Base-by-base conservation (phyloP, 2,329 filamentous ascomycete species). In the Ascochyta lentis region DNA sequence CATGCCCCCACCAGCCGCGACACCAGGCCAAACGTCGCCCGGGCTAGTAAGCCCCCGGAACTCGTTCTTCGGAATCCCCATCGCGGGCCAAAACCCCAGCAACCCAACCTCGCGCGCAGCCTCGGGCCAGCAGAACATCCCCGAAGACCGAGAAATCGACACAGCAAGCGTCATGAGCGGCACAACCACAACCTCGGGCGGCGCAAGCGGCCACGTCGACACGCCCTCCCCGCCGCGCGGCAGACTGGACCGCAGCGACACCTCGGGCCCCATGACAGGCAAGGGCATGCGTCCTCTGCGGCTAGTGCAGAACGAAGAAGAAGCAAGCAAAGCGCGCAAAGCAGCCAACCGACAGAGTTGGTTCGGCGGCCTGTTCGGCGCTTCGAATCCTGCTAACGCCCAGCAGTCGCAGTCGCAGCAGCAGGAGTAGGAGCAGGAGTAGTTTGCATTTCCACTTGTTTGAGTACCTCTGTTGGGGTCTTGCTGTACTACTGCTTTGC, bases 271-370 rank as follows among this genome's bases (percentile, higher is more conserved):
- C 16, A 81, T 83, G 78, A 78, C 79, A 23, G 80, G 80, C 37
- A 80, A 88, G 69, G 95, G 95, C 76, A 87, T 96, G 55, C 85
- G 93, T 33, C 94, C 94, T 6, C 80, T 99, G 62, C 84, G 94
- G 15, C 82, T 99, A 27, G 92, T 98, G 42, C 90, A 95, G 76
- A 91, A 96, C 54, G 77, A 79, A 19, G 74, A 75, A 23, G 70
- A 74, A 38, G 71, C 70, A 3, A 70, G 69, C 40, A 67, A 70
- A 49, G 76, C 74, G 7, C 68, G 73, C 50, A 80, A 80, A 56
- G 73, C 73, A 33, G 77, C 75, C 12, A 82, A 81, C 57, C 64
- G 80, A 19, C 72, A 66, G 10, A 79, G 76, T 55, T 82, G 80
- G 80, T 79, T 81, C 24, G 66, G 69, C 7, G 78, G 78, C 3